Base-by-base conservation (phyloP, 208 protist genomes). In the Leptomonas seymouri region DNA sequence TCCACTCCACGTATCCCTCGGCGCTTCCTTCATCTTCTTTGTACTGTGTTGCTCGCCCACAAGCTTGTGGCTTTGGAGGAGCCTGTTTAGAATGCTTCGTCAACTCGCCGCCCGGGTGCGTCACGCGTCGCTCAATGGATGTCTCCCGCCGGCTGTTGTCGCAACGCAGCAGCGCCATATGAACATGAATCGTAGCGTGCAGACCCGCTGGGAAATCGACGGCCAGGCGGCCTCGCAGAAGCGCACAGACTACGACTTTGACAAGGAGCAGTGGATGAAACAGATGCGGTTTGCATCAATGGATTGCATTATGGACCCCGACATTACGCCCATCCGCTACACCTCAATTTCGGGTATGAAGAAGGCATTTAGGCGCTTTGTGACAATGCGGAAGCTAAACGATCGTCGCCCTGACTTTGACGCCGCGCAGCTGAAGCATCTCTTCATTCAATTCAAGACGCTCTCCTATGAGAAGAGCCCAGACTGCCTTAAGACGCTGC, bases 291-390 rank as follows among this genome's bases (percentile, higher is more conserved):
- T 94, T 77, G 87, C 84, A 20, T 93, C 89, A 8, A 94, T 97
- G 92, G 92, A 97, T 66, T 97, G 92, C 76, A 95, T 97, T 67
- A 93, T 97, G 84, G 87, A 97, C 75, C 92, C 92, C 20, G 84
- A 93, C 73, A 91, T 97, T 50, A 80, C 77, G 4, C 82, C 87
- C 30, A 93, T 97, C 48, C 80, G 82, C 55, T 95, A 94, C 77
- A 95, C 86, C 21, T 94, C 89, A 9, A 15, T 94, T 23, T 27
- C 61, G 0, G 92, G 92, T 18, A 55, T 90, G 48, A 88, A 86
- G 46, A 91, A 91, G 63, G 84, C 78, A 8, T 86, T 97, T 54
- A 67, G 80, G 14, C 89, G 89, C 2, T 97, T 93, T 46, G 82
- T 97, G 67, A 97, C 92, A 15, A 94, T 95, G 89, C 81, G 77